phyloP scores from a whole-genome alignment of 2,329 filamentous ascomycete species.

The Nigrospora osmanthi region DNA sequence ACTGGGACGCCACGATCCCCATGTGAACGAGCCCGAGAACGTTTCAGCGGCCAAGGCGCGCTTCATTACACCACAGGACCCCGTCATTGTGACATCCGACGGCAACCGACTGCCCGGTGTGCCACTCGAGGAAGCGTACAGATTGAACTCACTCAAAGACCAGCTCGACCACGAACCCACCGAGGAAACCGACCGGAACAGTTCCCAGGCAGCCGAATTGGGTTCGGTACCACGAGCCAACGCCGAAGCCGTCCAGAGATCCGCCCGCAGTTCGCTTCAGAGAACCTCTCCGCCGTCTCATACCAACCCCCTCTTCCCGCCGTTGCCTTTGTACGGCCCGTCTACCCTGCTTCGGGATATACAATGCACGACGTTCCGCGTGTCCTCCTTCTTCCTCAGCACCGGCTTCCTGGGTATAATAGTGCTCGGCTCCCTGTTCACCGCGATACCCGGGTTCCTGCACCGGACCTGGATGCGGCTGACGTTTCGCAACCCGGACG shows the following conservation, averaged over 20 bases:
- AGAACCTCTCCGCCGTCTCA: constrained; percentile 53
- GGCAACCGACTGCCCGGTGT: constrained; percentile 61
- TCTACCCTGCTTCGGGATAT: constrained; percentile 57
- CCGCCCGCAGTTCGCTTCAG: constrained; percentile 37
- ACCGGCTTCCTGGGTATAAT: constrained; percentile 70
- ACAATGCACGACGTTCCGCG: constrained; percentile 57
- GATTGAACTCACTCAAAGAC: constrained; percentile 57
- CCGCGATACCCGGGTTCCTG: constrained; percentile 48
- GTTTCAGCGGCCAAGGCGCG: constrained; percentile 51
- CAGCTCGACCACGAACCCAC: constrained; percentile 27
- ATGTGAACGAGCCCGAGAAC: constrained; percentile 22
- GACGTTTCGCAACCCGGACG: constrained; percentile 52
- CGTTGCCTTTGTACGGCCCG: constrained; percentile 73
- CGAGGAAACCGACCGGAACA: constrained; percentile 22
- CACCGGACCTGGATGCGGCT: constrained; percentile 42
- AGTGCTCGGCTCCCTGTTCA: constrained; percentile 65
- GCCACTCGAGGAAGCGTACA: constrained; percentile 61
- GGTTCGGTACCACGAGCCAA: constrained; percentile 15
- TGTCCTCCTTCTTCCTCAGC: constrained; percentile 68
- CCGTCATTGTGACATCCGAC: constrained; percentile 61
- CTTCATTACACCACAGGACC: constrained; percentile 63
- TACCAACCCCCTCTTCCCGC: constrained; percentile 78
- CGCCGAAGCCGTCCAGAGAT: constrained; percentile 29
- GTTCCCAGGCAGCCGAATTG: not conserved
- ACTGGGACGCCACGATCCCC: constrained; percentile 33